These are phyloP conservation scores for Fusarium beomiforme DNA, from an alignment of 2,329 filamentous ascomycete species.

Conservation along the genomic window DNA sequence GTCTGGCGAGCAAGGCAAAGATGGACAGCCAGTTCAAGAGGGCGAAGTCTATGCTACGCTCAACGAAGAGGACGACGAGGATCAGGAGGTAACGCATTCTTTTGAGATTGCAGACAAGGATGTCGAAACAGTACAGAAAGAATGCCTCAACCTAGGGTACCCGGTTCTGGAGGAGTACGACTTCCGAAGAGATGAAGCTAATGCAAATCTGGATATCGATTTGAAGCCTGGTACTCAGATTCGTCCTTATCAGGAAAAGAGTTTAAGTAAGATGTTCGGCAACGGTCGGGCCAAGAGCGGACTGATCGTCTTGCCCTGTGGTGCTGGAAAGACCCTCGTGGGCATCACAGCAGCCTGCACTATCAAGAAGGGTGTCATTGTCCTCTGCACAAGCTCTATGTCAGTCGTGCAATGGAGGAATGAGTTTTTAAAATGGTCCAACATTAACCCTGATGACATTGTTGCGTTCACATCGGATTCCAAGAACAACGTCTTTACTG, in stretches of 20 bases:
- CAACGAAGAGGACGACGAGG: slow-evolving; percentile 88
- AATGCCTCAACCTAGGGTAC: slow-evolving; percentile 85
- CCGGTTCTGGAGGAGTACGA: slow-evolving; percentile 97
- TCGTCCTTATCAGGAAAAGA: slow-evolving; percentile 95
- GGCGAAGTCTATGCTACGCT: slow-evolving; percentile 76
- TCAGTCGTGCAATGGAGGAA: slow-evolving; percentile 96
- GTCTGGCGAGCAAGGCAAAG: slow-evolving; percentile 52
- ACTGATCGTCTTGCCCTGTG: slow-evolving; percentile 96
- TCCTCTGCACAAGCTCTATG: slow-evolving; percentile 97
- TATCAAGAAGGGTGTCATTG: slow-evolving; percentile 95
- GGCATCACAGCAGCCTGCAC: slow-evolving; percentile 99
- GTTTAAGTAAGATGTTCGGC: slow-evolving; percentile 98
- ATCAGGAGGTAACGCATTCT: slow-evolving; percentile 87
- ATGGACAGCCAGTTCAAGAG: slow-evolving; percentile 64
- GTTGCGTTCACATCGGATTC: slow-evolving; percentile 94
- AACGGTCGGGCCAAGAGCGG: slow-evolving; percentile 97
- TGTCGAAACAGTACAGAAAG: slow-evolving; percentile 88
- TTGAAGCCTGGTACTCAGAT: slow-evolving; percentile 90
- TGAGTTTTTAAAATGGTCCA: slow-evolving; percentile 98
- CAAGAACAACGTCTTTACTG: slow-evolving; percentile 80
- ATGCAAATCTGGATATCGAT: slow-evolving; percentile 93
- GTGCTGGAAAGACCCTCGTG: slow-evolving; percentile 95
- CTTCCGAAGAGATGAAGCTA: slow-evolving; percentile 89
- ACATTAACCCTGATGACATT: slow-evolving; percentile 90
- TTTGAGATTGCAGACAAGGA: slow-evolving; percentile 88